phyloP scores from a whole-genome alignment of 192 early-diverging fungal genomes.

The Coemansia asiatica region DNA sequence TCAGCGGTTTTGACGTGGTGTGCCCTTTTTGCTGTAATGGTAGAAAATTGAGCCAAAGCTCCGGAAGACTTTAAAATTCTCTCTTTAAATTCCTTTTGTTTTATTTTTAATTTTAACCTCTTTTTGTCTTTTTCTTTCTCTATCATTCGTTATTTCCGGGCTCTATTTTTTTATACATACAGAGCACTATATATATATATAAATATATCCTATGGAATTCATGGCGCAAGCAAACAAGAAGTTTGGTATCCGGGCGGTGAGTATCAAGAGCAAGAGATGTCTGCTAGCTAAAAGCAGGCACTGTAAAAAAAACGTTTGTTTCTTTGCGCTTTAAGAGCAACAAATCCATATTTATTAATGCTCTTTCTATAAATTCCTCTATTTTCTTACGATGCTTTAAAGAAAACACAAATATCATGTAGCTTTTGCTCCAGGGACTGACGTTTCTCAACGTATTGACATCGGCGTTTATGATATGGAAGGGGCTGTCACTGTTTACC shows the following conservation, averaged over 20 bases:
- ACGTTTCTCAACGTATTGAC: constrained; percentile 88
- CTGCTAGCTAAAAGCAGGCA: too few species aligned
- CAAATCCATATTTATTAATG: too few species aligned
- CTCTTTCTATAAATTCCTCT: too few species aligned
- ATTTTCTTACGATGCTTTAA: not conserved
- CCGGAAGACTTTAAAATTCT: not conserved
- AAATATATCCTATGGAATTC: constrained; percentile 55
- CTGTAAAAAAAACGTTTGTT: too few species aligned
- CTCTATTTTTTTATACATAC: too few species aligned
- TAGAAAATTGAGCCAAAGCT: too few species aligned
- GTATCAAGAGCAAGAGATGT: constrained; percentile 8
- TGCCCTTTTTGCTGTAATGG: too few species aligned
- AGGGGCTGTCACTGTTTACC: constrained; percentile 78
- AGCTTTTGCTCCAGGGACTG: constrained; percentile 69
- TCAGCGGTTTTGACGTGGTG: not conserved
- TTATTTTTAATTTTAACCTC: not conserved
- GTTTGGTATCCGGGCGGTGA: constrained; percentile 49
- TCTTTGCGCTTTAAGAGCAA: too few species aligned
- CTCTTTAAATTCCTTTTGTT: not conserved
- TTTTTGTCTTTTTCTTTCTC: not conserved
- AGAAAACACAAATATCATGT: constrained; percentile 11
- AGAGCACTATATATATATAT: too few species aligned
- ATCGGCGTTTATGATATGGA: constrained; percentile 97
- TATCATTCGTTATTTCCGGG: too few species aligned
- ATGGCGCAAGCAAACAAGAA: constrained; percentile 35